These are phyloP conservation scores for Coemansia sp. DNA, from an alignment of 371 early-diverging fungal genomes.

Conservation along the genomic window DNA sequence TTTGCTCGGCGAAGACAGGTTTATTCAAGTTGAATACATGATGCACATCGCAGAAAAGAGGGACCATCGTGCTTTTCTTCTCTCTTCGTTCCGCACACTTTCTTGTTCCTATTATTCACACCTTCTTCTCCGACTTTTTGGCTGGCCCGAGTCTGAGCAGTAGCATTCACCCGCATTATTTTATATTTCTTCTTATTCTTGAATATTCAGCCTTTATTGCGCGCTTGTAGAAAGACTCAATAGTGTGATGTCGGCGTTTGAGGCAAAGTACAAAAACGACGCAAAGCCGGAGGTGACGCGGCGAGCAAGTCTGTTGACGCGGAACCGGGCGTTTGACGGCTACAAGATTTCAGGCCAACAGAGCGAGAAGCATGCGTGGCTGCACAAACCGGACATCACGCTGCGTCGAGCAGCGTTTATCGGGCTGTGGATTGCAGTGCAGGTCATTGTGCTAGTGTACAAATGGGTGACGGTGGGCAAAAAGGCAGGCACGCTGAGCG, in stretches of 20 bases:
- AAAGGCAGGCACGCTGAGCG: slow-evolving; percentile 11
- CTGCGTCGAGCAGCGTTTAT: slow-evolving; percentile 42
- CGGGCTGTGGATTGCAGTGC: slow-evolving; percentile 41
- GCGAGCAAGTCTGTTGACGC: slow-evolving; percentile 42
- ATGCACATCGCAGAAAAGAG: background rate
- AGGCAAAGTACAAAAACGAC: background rate
- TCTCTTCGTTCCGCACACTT: background rate
- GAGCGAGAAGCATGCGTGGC: background rate
- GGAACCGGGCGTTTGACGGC: slow-evolving; percentile 47
- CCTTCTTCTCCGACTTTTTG: background rate
- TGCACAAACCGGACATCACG: slow-evolving; percentile 41
- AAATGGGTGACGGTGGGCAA: slow-evolving; percentile 32
- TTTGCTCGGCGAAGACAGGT: background rate
- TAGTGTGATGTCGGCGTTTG: background rate
- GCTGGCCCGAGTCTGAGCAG: background rate
- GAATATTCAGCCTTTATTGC: background rate
- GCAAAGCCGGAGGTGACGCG: slow-evolving; percentile 12
- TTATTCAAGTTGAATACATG: background rate
- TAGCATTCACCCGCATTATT: background rate
- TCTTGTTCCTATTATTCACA: background rate
- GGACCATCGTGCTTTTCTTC: slow-evolving; percentile 1
- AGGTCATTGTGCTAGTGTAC: slow-evolving; percentile 30
- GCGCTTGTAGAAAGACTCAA: background rate
- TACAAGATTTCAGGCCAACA: slow-evolving; percentile 30
- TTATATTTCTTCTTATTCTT: background rate